These are phyloP conservation scores for Phytophthora agathidicida DNA, from an alignment of 352 stramenopile genomes.

Conservation along the genomic window DNA sequence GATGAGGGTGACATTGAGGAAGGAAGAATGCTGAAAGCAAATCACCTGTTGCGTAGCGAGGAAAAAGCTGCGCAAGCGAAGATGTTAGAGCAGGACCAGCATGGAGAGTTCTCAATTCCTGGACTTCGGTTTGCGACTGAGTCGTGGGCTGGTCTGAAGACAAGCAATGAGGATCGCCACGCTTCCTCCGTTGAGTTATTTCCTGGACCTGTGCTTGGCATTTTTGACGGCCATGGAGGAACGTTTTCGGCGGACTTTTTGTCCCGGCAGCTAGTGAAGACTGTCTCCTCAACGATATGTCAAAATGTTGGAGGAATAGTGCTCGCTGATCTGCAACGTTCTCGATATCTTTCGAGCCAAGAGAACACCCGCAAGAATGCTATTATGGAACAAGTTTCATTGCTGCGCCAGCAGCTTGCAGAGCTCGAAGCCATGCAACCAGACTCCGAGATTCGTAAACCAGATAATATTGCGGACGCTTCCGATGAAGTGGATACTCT, in stretches of 20 bases:
- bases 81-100: not conserved
- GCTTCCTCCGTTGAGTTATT: slow-evolving; percentile 35
- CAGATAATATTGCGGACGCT: slow-evolving; percentile 3
- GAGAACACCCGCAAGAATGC: slow-evolving; percentile 37
- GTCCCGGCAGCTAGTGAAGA: slow-evolving; percentile 48
- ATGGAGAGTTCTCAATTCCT: slow-evolving; percentile 24
- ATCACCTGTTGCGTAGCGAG: not conserved
- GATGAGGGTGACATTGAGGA: slow-evolving; percentile 24
- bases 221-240: slow-evolving; percentile 71
- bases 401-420: slow-evolving; percentile 37
- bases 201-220: slow-evolving; percentile 55
- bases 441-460: not conserved
- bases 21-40: slow-evolving; percentile 8
- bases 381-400: slow-evolving; percentile 33
- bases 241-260: slow-evolving; percentile 58
- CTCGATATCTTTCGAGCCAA: slow-evolving; percentile 15
- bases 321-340: slow-evolving; percentile 19
- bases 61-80: not conserved
- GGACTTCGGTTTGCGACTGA: slow-evolving; percentile 57
- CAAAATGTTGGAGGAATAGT: slow-evolving; percentile 35
- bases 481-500: slow-evolving; percentile 20
- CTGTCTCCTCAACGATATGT: slow-evolving; percentile 28
- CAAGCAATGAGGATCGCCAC: slow-evolving; percentile 66
- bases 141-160: slow-evolving; percentile 59
- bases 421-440: slow-evolving; percentile 28